phyloP scores from a whole-genome alignment of 768 basidiomycete species.

The Lyophyllum decastes region DNA sequence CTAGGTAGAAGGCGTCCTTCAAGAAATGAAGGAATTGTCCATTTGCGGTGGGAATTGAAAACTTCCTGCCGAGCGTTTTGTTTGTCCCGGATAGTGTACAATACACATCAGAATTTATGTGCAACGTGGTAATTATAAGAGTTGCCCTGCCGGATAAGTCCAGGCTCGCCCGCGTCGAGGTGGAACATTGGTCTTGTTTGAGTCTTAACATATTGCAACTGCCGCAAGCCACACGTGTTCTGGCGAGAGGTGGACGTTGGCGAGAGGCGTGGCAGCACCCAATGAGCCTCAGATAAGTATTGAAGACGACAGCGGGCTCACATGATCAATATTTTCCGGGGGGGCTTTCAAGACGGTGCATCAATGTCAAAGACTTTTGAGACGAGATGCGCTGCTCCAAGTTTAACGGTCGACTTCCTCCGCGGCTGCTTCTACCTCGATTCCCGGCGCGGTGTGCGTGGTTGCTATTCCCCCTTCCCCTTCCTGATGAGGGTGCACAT shows the following conservation, averaged over 20 bases:
- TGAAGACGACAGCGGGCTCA: neutral
- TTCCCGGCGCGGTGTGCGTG: neutral
- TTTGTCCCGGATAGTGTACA: neutral
- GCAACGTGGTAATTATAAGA: neutral
- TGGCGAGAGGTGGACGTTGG: neutral
- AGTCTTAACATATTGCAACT: neutral
- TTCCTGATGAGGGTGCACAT: slow-evolving; percentile 1
- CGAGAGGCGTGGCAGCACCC: too few species aligned
- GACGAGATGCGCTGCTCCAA: slow-evolving; percentile 28
- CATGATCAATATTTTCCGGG: neutral
- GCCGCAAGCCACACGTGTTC: neutral
- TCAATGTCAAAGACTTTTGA: slow-evolving; percentile 18
- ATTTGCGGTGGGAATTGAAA: slow-evolving; percentile 75
- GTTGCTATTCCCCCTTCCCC: neutral
- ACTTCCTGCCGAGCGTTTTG: neutral
- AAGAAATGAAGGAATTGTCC: slow-evolving; percentile 94
- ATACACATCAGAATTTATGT: neutral
- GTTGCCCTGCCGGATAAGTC: neutral
- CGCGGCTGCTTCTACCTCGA: slow-evolving; percentile 19
- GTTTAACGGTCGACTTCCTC: slow-evolving; percentile 8
- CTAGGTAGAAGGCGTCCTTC: slow-evolving; percentile 93
- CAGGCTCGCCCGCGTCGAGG: neutral
- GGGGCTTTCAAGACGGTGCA: slow-evolving; percentile 18
- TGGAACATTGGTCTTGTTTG: neutral
- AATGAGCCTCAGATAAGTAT: neutral